These are phyloP conservation scores for Podosphaera xanthii DNA, from an alignment of 2,329 filamentous ascomycete species.

Conservation along the genomic window DNA sequence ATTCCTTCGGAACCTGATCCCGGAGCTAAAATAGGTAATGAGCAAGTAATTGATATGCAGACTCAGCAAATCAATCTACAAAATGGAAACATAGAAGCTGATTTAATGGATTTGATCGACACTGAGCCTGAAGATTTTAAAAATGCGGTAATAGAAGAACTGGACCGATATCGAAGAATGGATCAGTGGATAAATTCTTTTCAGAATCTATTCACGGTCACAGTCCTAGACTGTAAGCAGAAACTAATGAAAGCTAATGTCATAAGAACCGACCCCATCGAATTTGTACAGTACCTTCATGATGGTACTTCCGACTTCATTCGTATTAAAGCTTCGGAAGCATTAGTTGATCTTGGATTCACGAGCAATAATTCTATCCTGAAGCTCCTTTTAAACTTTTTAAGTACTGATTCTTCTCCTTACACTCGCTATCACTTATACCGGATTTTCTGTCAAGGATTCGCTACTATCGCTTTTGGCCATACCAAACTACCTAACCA, in stretches of 20 bases:
- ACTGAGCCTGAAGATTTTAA: conserved; percentile 20
- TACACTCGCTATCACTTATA: conserved; percentile 38
- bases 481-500: conserved; percentile 20
- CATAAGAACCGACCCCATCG: conserved; percentile 28
- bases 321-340: conserved; percentile 42
- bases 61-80: conserved; percentile 15
- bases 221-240: conserved; percentile 37
- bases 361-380: conserved; percentile 32
- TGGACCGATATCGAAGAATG: conserved; percentile 42
- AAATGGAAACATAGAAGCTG: conserved; percentile 18
- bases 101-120: conserved; percentile 13
- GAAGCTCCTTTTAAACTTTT: conserved; percentile 30
- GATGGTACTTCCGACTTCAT: conserved; percentile 40
- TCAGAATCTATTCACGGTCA: conserved; percentile 42
- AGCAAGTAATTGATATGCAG: conserved; percentile 20
- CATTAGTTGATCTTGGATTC: conserved; percentile 38
- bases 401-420: conserved; percentile 40
- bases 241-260: conserved; percentile 40
- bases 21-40: conserved; percentile 2
- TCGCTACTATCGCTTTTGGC: conserved; percentile 41
- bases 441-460: conserved; percentile 31
- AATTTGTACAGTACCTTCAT: conserved; percentile 40
- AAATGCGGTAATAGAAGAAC: conserved; percentile 32
- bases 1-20: conserved; percentile 22
- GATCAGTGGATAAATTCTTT: conserved; percentile 48